phyloP scores from a whole-genome alignment of 495 filamentous ascomycete species.

The Aspergillus ellipticus region DNA sequence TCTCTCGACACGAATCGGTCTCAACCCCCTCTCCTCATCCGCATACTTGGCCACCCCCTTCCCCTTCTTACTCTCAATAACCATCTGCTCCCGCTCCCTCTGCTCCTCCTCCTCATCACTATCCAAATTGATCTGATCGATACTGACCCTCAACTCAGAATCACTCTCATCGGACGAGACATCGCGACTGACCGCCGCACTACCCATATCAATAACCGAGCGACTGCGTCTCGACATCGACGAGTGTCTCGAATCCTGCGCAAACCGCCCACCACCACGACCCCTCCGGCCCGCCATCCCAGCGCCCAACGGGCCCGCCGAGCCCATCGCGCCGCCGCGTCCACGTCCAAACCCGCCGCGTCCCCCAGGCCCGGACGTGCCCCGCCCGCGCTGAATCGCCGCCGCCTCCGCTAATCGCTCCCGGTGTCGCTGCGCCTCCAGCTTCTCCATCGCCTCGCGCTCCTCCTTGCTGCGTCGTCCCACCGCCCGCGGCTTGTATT shows the following conservation, averaged over 20 bases:
- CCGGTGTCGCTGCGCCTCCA: constrained; percentile 44
- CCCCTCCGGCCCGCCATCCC: constrained; percentile 24
- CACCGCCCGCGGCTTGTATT: constrained; percentile 45
- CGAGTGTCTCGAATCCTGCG: constrained; percentile 26
- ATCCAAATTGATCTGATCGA: constrained; percentile 49
- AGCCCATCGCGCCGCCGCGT: constrained; percentile 32
- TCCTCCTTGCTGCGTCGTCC: constrained; percentile 51
- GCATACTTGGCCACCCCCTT: constrained; percentile 27
- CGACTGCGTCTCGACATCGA: constrained; percentile 25
- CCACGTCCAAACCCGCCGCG: constrained; percentile 27
- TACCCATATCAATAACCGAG: constrained; percentile 23
- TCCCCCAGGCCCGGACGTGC: constrained; percentile 16
- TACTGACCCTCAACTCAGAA: constrained; percentile 37
- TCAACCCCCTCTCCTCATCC: constrained; percentile 28
- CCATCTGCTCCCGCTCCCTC: constrained; percentile 15
- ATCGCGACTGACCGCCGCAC: constrained; percentile 19
- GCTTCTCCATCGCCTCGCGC: constrained; percentile 45
- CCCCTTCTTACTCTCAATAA: constrained; percentile 33
- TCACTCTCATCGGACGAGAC: constrained; percentile 46
- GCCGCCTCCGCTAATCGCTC: constrained; percentile 44
- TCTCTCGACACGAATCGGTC: constrained; percentile 47
- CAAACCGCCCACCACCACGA: constrained; percentile 27
- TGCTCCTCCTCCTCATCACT: constrained; percentile 34
- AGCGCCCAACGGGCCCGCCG: constrained; percentile 32
- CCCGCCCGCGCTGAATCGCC: constrained; percentile 37